Evolutionary conservation across 208 protist genomes (phyloP).

Genomic region (Borovskyia barvae): DNA sequence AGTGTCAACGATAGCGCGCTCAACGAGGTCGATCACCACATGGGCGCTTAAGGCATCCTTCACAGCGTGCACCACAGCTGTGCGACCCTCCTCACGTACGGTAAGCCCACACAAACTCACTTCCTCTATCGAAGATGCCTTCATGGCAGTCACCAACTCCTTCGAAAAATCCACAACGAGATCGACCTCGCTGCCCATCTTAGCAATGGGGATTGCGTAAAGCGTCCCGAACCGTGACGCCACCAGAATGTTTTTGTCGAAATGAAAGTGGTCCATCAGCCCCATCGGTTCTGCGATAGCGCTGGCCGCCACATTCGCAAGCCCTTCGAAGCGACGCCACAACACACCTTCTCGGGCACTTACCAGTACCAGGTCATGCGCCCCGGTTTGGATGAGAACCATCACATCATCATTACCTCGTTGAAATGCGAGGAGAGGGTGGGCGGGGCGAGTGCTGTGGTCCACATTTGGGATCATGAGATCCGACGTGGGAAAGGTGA

Average conservation of each 20-base stretch:
- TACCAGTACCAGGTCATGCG: conserved; percentile 63
- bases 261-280: conserved; percentile 74
- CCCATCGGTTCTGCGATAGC: conserved; percentile 47
- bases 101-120: conserved; percentile 38
- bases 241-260: conserved; percentile 66
- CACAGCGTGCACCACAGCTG: conserved; percentile 18
- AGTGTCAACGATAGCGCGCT: conserved; percentile 5
- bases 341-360: conserved; percentile 27
- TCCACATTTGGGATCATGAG: conserved; percentile 7
- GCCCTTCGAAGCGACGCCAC: conserved; percentile 76
- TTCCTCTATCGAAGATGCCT: conserved; percentile 36
- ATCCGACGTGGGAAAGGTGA: conserved; percentile 16
- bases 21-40: conserved; percentile 20
- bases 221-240: conserved; percentile 61
- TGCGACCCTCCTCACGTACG: conserved; percentile 19
- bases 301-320: conserved; percentile 42
- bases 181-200: conserved; percentile 47
- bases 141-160: conserved; percentile 32
- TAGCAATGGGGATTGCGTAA: conserved; percentile 58
- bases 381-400: conserved; percentile 50
- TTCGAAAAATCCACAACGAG: conserved; percentile 59
- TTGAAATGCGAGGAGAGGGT: conserved; percentile 33
- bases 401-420: conserved; percentile 17
- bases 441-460: conserved; percentile 24
- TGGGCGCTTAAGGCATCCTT: conserved; percentile 11